These are phyloP conservation scores for Cochlearia excelsa DNA, from an alignment of 345 rosid species.

Conservation along the genomic window DNA sequence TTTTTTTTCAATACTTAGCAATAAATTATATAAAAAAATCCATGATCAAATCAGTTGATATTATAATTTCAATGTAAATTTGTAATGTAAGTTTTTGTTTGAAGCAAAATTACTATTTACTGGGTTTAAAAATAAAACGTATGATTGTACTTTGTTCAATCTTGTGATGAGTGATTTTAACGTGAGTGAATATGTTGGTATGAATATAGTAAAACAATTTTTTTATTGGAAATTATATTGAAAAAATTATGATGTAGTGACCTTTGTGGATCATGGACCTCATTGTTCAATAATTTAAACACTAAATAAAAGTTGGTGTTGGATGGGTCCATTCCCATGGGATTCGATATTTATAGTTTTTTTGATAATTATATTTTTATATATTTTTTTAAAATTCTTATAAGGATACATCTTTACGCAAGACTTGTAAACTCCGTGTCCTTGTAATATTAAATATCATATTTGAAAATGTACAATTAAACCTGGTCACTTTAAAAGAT, in stretches of 20 bases:
- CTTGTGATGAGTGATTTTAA: no score
- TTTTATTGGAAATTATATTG: no score
- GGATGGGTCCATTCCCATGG: constrained; percentile 30
- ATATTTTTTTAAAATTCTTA: not conserved
- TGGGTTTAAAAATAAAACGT: no score
- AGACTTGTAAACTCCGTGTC: constrained; percentile 32
- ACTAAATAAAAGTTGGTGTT: constrained; percentile 31
- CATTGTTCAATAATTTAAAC: constrained; percentile 24
- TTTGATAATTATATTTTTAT: not conserved
- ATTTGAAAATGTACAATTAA: not conserved
- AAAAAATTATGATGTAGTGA: constrained; percentile 13
- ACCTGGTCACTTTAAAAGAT: constrained; percentile 23
- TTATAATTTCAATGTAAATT: no score
- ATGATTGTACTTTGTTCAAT: no score
- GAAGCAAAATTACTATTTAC: no score
- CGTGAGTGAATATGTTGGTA: no score
- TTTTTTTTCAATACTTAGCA: no score
- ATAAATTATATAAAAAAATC: no score
- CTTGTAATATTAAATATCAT: constrained; percentile 19
- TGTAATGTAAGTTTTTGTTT: no score
- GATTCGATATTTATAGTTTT: constrained; percentile 26
- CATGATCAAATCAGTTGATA: no score
- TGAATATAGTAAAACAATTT: no score
- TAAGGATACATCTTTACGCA: constrained; percentile 17
- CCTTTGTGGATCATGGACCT: constrained; percentile 27